Evolutionary conservation across 2,329 filamentous ascomycete genomes (phyloP), one percentile per base, ranked within the genome.

Genomic region (Cladosporium oxysporum): DNA sequence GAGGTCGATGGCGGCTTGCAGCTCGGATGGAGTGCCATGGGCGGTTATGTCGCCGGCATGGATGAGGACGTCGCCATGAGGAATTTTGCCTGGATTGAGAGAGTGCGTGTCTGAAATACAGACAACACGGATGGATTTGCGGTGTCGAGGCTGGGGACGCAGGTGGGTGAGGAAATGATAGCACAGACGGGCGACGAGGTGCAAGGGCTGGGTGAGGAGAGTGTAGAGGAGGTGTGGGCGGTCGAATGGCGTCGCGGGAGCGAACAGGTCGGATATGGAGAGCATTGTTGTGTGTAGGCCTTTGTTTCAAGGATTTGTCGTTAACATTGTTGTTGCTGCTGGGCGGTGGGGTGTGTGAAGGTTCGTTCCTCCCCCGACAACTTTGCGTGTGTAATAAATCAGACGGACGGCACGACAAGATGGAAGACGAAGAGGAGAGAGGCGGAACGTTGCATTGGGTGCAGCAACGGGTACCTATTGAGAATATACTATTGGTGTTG

Each of bases 71-170:
- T 97, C 93, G 65, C 93, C 93, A 11, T 84, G 79, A 0, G 93
- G 92, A 0, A 96, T 29, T n/a, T 82, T 71, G 21, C 78, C 71
- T 11, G 70, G 65, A 6, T 83, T 83, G 50, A 85, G 83, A 67
- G 87, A 87, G 79, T 97, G 94, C 0, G 94, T 97, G 79, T 97
- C 94, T 11, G 92, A 94, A 69, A 97, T 87, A 79, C 92, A 96
- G 69, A 97, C 91, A 29, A 97, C 84, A 67, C 88, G 88, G 74
- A 97, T 86, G 7, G 86, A 80, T 0, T 80, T 81, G 65, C 81
- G 82, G 64, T 83, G 80, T 35, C 81, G 81, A 2, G 77, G 81
- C 0, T 91, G 26, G 16, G 62, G 62, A 11, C 91, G 90, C 3
- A 96, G 84, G 71, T 83, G 81, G 41, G 90, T 84, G 65, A 94